Percentiles rank a stretch among this genome's conserved stretches.
Evolutionary conservation across 257 asterid genomes (phyloP).

Genomic region (Lycium barbarum): DNA sequence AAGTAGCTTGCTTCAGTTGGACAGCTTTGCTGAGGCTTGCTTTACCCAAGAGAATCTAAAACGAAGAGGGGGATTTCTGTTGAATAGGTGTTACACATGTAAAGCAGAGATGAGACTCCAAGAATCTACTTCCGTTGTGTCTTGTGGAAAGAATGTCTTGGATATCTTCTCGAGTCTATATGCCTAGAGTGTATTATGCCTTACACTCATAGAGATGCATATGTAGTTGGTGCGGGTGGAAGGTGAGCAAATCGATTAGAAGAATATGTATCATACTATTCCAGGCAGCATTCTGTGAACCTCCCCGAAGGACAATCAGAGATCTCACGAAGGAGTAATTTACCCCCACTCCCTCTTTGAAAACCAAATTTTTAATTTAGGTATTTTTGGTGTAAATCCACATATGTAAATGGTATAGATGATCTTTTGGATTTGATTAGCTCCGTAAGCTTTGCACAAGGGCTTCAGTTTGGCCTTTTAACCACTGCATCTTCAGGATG

Average conservation of each 20-base stretch:
- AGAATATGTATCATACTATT: neutral
- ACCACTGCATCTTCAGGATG: neutral
- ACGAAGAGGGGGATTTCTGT: neutral
- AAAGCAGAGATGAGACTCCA: conserved; percentile 23
- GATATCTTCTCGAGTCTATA: neutral
- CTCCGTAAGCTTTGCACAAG: conserved; percentile 16
- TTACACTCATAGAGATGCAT: conserved; percentile 23
- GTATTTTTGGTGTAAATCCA: neutral
- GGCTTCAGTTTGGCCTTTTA: conserved; percentile 4
- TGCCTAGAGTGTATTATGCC: conserved; percentile 15
- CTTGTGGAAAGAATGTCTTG: neutral
- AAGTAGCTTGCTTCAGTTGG: neutral
- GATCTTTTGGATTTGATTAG: conserved; percentile 14
- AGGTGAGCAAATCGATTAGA: conserved; percentile 3
- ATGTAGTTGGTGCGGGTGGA: neutral
- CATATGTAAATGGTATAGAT: conserved; percentile 8
- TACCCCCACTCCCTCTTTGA: conserved; percentile 1
- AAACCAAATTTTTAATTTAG: neutral
- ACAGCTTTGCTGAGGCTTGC: conserved; percentile 18
- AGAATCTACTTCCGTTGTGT: neutral
- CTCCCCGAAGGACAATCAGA: neutral
- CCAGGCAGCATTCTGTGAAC: neutral
- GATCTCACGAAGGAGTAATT: neutral
- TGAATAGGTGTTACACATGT: neutral
- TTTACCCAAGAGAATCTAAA: conserved; percentile 1